A percentile compares a stretch with the other conserved stretches of the same genome.
These are phyloP conservation scores for Talaromyces pinophilus DNA, from an alignment of 2,329 filamentous ascomycete species.

Conservation along the genomic window DNA sequence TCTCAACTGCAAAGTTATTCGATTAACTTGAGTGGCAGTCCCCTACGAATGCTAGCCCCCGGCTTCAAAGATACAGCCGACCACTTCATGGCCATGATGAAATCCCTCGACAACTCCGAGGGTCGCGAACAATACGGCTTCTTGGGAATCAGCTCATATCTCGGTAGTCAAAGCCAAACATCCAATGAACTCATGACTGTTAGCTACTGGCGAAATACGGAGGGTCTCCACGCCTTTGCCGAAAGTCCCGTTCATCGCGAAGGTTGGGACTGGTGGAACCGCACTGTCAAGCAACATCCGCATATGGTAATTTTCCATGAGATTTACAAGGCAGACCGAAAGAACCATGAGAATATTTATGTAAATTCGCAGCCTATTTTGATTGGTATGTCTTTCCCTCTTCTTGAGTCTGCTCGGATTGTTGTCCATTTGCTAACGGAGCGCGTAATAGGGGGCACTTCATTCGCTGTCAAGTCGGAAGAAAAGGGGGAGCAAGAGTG, in stretches of 20 bases:
- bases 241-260: constrained; percentile 52
- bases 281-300: constrained; percentile 34
- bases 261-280: constrained; percentile 55
- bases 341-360: constrained; percentile 57
- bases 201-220: constrained; percentile 55
- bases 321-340: constrained; percentile 48
- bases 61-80: constrained; percentile 44
- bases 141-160: constrained; percentile 48
- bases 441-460: constrained; percentile 9
- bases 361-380: constrained; percentile 35
- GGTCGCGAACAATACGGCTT: constrained; percentile 52
- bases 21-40: constrained; percentile 26
- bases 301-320: constrained; percentile 59
- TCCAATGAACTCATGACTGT: constrained; percentile 47
- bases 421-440: not conserved
- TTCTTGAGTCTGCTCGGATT: not conserved
- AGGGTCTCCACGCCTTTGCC: constrained; percentile 56
- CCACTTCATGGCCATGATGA: constrained; percentile 45
- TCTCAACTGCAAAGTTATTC: not conserved
- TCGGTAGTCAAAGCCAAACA: constrained; percentile 38
- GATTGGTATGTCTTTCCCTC: constrained; percentile 18
- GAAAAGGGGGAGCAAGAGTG: constrained; percentile 16
- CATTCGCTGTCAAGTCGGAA: not conserved
- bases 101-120: constrained; percentile 32
- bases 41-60: constrained; percentile 53